Base-by-base conservation (phyloP, 306 rosid species). In the Oxytropis ochrocephala region DNA sequence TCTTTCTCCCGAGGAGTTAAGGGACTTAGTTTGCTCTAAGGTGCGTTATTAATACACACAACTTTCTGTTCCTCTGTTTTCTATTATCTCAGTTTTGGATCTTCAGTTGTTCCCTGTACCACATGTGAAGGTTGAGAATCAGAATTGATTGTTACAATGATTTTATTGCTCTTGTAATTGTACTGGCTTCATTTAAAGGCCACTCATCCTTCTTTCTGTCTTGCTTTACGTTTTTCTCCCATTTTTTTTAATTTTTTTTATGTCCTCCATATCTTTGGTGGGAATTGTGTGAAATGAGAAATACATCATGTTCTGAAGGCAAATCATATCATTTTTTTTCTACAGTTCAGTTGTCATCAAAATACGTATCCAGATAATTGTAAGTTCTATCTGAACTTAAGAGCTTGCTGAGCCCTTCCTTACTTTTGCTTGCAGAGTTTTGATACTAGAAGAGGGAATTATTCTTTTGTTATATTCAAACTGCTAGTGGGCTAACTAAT, bases 1-100 rank as follows among this genome's bases (percentile, higher is more conserved):
- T 66, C 97, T 91, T 82, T 75, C 90, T 74, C 87, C 76, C 0
- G 83, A 74, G 67, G 99, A 94, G 59, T 75, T 94, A 77, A 89
- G 85, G 79, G 92, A 94, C 79, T 81, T 94, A 84, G 85, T 94
- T 70, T 91, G 99, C 86, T 75, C 79, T 59, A 91, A 94, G 99
- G 99, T 89, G 38, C 69, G 91, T 75, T 16, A 11, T 27, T 58
- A 65, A 69, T 47, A 46, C 36, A 64, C 53, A 29, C 21, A 24
- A 54, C 33, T 75, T 10, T 69, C 43, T 2, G 10, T 13, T 65
- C 46, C 24, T 62, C 61, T 21, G 13, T 42, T 11, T 24, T 19
- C n/a, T 17, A 8, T 49, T 51, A 36, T 78, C 63, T 57, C 56
- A 59, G 21, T 29, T 38, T 73, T 79, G 10, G 54, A 55, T 67